Evolutionary conservation across 1,284 basidiomycete species (phyloP).

Genomic region (Cutaneotrichosporon arboriforme): DNA sequence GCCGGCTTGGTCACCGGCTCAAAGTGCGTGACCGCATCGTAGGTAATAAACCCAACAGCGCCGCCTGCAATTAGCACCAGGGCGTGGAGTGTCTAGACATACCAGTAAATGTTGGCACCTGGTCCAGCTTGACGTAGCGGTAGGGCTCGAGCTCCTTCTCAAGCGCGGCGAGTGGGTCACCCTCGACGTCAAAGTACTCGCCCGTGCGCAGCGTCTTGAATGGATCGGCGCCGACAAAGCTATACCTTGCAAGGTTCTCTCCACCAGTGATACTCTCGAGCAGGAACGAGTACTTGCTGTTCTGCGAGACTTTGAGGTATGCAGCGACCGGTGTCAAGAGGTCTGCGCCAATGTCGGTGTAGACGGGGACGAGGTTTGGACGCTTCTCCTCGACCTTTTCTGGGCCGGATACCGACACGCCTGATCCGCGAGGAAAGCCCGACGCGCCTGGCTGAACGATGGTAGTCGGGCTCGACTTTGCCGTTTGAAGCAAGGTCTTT

Average conservation of each 20-base stretch:
- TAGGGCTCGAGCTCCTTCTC: conserved; percentile 83
- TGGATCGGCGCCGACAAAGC: conserved; percentile 96
- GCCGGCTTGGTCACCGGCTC: conserved; percentile 76
- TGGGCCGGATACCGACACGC: conserved; percentile 10
- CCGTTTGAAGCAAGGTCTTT: conserved; percentile 26
- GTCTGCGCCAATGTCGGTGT: conserved; percentile 87
- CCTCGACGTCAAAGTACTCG: conserved; percentile 69
- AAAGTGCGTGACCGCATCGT: conserved; percentile 94
- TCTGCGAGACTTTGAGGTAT: conserved; percentile 86
- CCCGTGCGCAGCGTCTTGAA: conserved; percentile 88
- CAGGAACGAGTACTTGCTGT: conserved; percentile 86
- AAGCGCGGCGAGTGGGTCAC: conserved; percentile 80
- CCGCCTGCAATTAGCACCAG: conserved; percentile 54
- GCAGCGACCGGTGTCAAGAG: conserved; percentile 95
- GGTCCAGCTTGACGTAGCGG: conserved; percentile 83
- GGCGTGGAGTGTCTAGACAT: no score
- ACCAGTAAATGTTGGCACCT: conserved; percentile 83
- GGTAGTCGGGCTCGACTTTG: conserved; percentile 34
- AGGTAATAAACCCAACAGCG: conserved; percentile 94
- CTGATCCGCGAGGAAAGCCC: conserved; percentile 29
- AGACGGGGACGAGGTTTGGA: conserved; percentile 65
- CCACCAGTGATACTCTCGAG: conserved; percentile 88
- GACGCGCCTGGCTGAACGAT: conserved; percentile 24
- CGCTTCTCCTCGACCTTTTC: conserved; percentile 11
- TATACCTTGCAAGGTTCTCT: conserved; percentile 87